Conservation (phyloP, 495 filamentous ascomycete species). For the Penicillium pulvis region DNA sequence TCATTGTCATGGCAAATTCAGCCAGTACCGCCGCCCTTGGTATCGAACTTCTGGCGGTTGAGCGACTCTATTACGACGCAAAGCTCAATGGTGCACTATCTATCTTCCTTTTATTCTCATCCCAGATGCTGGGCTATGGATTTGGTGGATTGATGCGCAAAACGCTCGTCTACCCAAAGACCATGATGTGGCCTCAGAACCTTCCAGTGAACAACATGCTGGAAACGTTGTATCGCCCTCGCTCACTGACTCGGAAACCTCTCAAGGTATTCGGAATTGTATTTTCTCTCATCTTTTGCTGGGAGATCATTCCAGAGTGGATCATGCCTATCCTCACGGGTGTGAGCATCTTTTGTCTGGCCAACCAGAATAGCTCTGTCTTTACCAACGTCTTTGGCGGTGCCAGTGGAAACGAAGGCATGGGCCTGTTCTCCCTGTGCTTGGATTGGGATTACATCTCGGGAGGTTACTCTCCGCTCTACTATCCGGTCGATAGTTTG, state of each 20-base stretch:
- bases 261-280: slow-evolving; percentile 2
- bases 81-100: slow-evolving; percentile 5
- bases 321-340: slow-evolving; percentile 5
- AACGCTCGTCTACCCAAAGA: slow-evolving; percentile 5
- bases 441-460: slow-evolving; percentile 15
- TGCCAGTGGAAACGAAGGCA: slow-evolving; percentile 4
- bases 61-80: slow-evolving; percentile 5
- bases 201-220: slow-evolving; percentile 8
- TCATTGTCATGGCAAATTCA: slow-evolving; percentile 7
- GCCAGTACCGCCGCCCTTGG: slow-evolving; percentile 4
- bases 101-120: slow-evolving; percentile 4
- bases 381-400: slow-evolving; percentile 6
- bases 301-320: slow-evolving; percentile 7
- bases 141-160: slow-evolving; percentile 6
- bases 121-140: slow-evolving; percentile 6
- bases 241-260: background rate
- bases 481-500: slow-evolving; percentile 1
- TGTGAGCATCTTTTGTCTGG: slow-evolving; percentile 8
- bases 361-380: slow-evolving; percentile 2
- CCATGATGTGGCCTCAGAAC: slow-evolving; percentile 4
- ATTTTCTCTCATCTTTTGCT: background rate
- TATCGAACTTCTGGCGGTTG: slow-evolving; percentile 4
- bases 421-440: slow-evolving; percentile 6
- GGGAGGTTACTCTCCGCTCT: background rate
- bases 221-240: slow-evolving; percentile 8